Base-by-base conservation (phyloP, 495 filamentous ascomycete species). In the Penicillium waksmanii region DNA sequence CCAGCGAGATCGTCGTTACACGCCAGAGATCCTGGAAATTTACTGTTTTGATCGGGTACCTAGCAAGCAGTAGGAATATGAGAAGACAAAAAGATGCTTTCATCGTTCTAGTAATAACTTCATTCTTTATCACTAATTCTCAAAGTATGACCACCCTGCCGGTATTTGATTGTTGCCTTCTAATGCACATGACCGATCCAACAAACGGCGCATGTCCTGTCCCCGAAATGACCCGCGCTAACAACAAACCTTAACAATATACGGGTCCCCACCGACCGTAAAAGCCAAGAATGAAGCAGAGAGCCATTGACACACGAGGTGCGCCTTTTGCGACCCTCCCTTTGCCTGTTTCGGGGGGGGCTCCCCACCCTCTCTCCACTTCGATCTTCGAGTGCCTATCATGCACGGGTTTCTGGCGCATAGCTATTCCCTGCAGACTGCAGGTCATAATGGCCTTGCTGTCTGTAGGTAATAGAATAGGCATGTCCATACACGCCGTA, bases 401-500 rank as follows among this genome's bases (percentile, higher is more conserved):
- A 61, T 65, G 62, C 60, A 67, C 60, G 55, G 64, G 58, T 55
- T 59, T 50, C 3, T 31, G 25, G 55, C 19, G 54, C 58, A 66
- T 63, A 62, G 46, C 50, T 57, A 47, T 68, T 66, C 58, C 63
- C 62, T 70, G 63, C 67, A 67, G 60, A 10, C 55, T 64, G 60
- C 62, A 58, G 62, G 56, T 47, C 53, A 63, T 63, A 38, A 17
- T 55, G 38, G 33, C 62, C 54, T 53, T 65, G 51, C 57, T 63
- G 56, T 49, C 54, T 60, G 50, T 54, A 51, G 42, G 40, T 44
- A 44, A 56, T 55, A 34, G 43, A 55, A 51, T 58, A 52, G 21
- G 36, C 50, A 33, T 7, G 40, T 11, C 19, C 12, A 19, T 50
- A 40, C 35, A 31, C 27, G 7, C 27, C 8, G 8, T 31, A 31